phyloP scores from a whole-genome alignment of 2,329 filamentous ascomycete genomes.

The Sporothrix protearum region DNA sequence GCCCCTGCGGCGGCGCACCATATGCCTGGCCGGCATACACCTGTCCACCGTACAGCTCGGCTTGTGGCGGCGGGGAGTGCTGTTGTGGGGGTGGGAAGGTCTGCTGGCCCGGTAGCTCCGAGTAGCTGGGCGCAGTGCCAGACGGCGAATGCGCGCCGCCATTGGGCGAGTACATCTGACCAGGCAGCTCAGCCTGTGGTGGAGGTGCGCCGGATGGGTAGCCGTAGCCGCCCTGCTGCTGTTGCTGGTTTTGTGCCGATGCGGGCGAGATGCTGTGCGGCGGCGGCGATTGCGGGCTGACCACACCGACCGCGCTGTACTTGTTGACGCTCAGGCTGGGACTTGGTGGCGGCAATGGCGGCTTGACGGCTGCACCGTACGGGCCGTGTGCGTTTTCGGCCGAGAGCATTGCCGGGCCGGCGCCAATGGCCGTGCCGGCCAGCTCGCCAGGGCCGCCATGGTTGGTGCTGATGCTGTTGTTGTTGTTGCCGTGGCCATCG shows the following conservation, averaged over 20 bases:
- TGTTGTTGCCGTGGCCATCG: slow-evolving; percentile 21
- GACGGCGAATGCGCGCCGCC: slow-evolving; percentile 25
- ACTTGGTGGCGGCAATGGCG: slow-evolving; percentile 32
- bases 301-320: neutral
- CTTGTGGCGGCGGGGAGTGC: slow-evolving; percentile 14
- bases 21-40: slow-evolving; percentile 25
- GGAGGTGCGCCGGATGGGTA: slow-evolving; percentile 25
- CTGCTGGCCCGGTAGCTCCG: slow-evolving; percentile 32
- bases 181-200: slow-evolving; percentile 32
- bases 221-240: neutral
- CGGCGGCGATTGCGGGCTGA: slow-evolving; percentile 19
- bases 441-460: slow-evolving; percentile 35
- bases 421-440: slow-evolving; percentile 28
- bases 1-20: slow-evolving; percentile 19
- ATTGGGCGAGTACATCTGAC: slow-evolving; percentile 21
- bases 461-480: slow-evolving; percentile 2
- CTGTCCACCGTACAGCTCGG: slow-evolving; percentile 30
- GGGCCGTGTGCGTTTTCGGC: slow-evolving; percentile 11
- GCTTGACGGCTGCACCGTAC: neutral
- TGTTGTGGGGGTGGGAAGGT: slow-evolving; percentile 23
- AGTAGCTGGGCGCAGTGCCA: slow-evolving; percentile 13
- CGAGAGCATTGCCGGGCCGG: slow-evolving; percentile 21
- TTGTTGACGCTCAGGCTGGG: slow-evolving; percentile 34
- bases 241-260: slow-evolving; percentile 28
- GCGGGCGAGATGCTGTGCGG: slow-evolving; percentile 31